Evolutionary conservation across 352 stramenopile genomes (phyloP).

Genomic region (Pythium guiyangense): DNA sequence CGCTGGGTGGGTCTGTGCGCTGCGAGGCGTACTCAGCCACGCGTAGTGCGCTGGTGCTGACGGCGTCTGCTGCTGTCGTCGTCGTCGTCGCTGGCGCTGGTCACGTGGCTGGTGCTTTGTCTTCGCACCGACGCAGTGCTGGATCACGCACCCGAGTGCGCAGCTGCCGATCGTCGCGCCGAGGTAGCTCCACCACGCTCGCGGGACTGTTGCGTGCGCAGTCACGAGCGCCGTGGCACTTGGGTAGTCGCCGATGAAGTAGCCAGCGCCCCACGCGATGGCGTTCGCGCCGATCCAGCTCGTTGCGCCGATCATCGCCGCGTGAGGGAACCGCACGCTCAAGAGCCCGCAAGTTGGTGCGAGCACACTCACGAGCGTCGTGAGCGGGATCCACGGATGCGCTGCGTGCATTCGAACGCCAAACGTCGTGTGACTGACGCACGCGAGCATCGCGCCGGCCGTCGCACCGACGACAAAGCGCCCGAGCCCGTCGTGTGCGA

Average conservation of each 20-base stretch:
- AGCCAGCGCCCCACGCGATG: conserved; percentile 21
- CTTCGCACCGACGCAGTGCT: conserved; percentile 8
- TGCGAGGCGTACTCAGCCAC: neutral
- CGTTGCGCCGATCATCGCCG: conserved; percentile 20
- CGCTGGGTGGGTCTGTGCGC: too few species aligned
- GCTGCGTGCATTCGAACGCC: conserved; percentile 19
- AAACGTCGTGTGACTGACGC: conserved; percentile 26
- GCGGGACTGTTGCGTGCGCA: conserved; percentile 13
- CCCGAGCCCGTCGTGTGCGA: conserved; percentile 15
- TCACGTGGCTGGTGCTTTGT: neutral
- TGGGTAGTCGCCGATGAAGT: conserved; percentile 31
- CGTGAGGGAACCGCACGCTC: neutral
- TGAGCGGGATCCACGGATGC: conserved; percentile 7
- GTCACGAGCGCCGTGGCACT: conserved; percentile 13
- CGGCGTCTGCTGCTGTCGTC: neutral
- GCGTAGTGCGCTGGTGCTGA: neutral
- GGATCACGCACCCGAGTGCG: conserved; percentile 18
- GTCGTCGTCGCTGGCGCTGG: neutral
- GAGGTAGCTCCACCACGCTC: conserved; percentile 29
- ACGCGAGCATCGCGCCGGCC: conserved; percentile 26
- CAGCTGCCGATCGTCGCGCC: conserved; percentile 18
- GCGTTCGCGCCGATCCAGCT: conserved; percentile 25
- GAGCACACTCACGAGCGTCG: neutral
- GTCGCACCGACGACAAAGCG: conserved; percentile 27
- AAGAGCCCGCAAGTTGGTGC: conserved; percentile 3